These are phyloP conservation scores for Wallemia hederae DNA, from an alignment of 1,284 basidiomycete species.

Conservation along the genomic window DNA sequence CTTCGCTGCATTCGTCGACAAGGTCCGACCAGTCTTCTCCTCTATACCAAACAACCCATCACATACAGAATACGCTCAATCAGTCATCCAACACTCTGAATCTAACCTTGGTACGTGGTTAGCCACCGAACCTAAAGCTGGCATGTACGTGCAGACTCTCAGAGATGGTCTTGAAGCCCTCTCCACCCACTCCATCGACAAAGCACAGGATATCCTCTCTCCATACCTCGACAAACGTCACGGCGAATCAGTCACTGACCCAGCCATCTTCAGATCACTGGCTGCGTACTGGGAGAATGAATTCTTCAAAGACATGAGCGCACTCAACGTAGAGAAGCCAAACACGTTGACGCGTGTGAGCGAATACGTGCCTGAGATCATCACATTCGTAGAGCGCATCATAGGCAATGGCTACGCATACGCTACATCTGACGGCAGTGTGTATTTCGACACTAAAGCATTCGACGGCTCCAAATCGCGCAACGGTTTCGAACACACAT, in stretches of 20 bases:
- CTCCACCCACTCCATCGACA: constrained; percentile 27
- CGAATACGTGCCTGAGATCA: constrained; percentile 89
- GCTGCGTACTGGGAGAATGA: constrained; percentile 68
- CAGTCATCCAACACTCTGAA: background rate
- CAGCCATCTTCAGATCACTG: constrained; percentile 51
- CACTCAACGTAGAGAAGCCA: constrained; percentile 56
- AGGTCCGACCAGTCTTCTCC: constrained; percentile 19
- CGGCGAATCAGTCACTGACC: constrained; percentile 56
- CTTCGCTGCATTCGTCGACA: constrained; percentile 59
- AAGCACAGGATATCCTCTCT: constrained; percentile 33
- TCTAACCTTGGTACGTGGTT: background rate
- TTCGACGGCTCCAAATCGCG: constrained; percentile 37
- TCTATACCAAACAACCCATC: constrained; percentile 8
- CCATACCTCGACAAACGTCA: constrained; percentile 27
- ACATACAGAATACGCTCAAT: background rate
- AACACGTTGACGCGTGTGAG: constrained; percentile 83
- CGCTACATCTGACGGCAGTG: constrained; percentile 43
- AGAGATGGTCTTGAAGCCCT: constrained; percentile 20
- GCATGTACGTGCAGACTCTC: constrained; percentile 10
- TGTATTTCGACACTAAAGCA: constrained; percentile 76
- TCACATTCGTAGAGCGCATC: constrained; percentile 60
- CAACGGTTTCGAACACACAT: constrained; percentile 26
- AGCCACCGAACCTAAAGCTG: constrained; percentile 20
- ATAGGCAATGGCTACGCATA: constrained; percentile 75
- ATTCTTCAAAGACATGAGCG: constrained; percentile 80